These are phyloP conservation scores for Apiospora marii DNA, from an alignment of 2,329 filamentous ascomycete genomes.

Conservation along the genomic window DNA sequence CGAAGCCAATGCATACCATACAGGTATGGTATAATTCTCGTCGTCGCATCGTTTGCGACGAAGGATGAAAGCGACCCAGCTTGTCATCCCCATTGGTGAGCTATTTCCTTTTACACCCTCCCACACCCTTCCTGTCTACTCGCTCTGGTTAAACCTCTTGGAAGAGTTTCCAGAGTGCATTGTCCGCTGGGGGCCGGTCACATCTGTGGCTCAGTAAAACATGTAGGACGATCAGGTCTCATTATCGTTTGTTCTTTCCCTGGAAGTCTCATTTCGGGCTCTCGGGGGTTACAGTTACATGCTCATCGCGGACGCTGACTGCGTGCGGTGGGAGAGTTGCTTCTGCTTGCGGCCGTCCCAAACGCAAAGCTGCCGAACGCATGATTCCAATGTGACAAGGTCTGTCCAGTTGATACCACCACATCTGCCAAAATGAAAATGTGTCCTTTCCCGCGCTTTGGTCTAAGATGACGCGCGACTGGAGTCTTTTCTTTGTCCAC, in stretches of 20 bases:
- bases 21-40: background rate
- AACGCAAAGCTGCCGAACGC: conserved; percentile 8
- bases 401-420: background rate
- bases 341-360: conserved; percentile 13
- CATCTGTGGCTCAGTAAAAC: conserved; percentile 20
- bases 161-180: conserved; percentile 18
- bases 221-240: conserved; percentile 23
- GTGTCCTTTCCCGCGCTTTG: conserved; percentile 1
- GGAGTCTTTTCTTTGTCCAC: background rate
- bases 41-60: background rate
- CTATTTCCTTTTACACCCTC: background rate
- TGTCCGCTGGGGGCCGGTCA: conserved; percentile 9
- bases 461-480: conserved; percentile 15
- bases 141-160: no score
- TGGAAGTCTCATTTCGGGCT: conserved; percentile 22
- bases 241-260: conserved; percentile 24
- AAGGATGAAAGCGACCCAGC: background rate
- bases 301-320: conserved; percentile 15
- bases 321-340: conserved; percentile 14
- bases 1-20: conserved; percentile 17
- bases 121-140: background rate
- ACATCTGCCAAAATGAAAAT: background rate
- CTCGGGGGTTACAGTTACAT: conserved; percentile 23
- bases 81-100: background rate
- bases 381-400: conserved; percentile 16